Base-by-base conservation (phyloP, 1,284 basidiomycete genomes). In the Cryptococcus sp. region DNA sequence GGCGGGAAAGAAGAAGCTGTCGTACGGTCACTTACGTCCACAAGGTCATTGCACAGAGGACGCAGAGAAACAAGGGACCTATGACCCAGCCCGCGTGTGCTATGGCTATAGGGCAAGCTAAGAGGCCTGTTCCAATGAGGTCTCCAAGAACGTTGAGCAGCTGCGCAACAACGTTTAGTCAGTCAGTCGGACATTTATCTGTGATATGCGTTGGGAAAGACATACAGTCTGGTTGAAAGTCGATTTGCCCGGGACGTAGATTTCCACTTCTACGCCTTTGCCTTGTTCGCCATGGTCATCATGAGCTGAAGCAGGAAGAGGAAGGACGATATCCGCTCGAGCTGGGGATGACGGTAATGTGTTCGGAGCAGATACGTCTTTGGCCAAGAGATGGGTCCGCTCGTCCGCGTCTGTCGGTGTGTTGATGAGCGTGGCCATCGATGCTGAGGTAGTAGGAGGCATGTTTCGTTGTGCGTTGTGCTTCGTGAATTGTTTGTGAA, bases 101-200 rank as follows among this genome's bases (percentile, higher is more conserved):
- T 67, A 92, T 90, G 0, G 90, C 91, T 25, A 93, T 82, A 0
- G 92, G 91, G 72, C 91, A 89, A 5, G 90, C 91, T 8, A 94
- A 82, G 81, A 95, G 87, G 13, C 92, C 92, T 54, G 94, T 89
- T 8, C 93, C 92, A 22, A 92, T 81, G 10, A 93, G 78, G 54
- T 92, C 89, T 10, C 89, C 91, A 48, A 89, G 88, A 19, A 87
- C 86, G 69, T 94, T 94, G 75, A 93, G 89, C 17, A 94, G 78
- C 89, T 91, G 63, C 19, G 13, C 29, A 44, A 23, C 19, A 4
- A 40, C 26, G 19, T 37, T 19, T 50, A 17, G 25, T 38, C 25
- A 37, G n/a, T 37, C 29, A 10, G 40, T 57, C 26, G 40, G 13
- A 43, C 29, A 39, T 25, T 17, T 26, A 22, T 49, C 37, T 13